phyloP scores from a whole-genome alignment of 352 stramenopile species.

The Phytophthora chlamydospora region DNA sequence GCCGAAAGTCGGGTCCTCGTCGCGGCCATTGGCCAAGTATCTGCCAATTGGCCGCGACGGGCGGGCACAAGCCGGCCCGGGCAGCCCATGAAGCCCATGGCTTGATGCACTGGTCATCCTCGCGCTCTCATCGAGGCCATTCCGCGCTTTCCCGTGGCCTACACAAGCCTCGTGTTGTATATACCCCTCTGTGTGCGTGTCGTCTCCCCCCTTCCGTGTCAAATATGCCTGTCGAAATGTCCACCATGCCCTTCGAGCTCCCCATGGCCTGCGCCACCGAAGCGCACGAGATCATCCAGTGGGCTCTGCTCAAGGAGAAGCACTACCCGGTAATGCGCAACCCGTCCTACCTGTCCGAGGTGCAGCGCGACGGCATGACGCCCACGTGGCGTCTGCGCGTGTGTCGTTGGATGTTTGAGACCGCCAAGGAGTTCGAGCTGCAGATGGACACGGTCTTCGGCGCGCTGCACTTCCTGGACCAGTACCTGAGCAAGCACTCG shows the following conservation, averaged over 20 bases:
- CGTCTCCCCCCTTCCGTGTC: neutral
- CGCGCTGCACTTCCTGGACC: constrained; percentile 75
- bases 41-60: constrained; percentile 10
- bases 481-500: constrained; percentile 68
- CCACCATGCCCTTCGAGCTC: constrained; percentile 36
- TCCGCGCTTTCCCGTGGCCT: constrained; percentile 42
- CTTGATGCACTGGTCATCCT: constrained; percentile 27
- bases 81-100: constrained; percentile 25
- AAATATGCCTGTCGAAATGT: constrained; percentile 22
- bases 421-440: constrained; percentile 73
- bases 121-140: constrained; percentile 36
- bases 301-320: constrained; percentile 47
- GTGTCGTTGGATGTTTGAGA: constrained; percentile 86
- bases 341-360: constrained; percentile 45
- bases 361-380: constrained; percentile 72
- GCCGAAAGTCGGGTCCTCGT: constrained; percentile 10
- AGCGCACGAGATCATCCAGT: constrained; percentile 44
- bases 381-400: constrained; percentile 69
- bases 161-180: constrained; percentile 35
- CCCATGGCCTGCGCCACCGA: constrained; percentile 24
- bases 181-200: constrained; percentile 22
- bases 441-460: constrained; percentile 63
- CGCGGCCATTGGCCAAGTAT: constrained; percentile 7
- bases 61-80: neutral
- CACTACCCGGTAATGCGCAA: constrained; percentile 37